A percentile compares a stretch with the other conserved stretches of the same genome.
Evolutionary conservation across 768 basidiomycete species (phyloP).

Genomic region (Nevesoporus exiguus): DNA sequence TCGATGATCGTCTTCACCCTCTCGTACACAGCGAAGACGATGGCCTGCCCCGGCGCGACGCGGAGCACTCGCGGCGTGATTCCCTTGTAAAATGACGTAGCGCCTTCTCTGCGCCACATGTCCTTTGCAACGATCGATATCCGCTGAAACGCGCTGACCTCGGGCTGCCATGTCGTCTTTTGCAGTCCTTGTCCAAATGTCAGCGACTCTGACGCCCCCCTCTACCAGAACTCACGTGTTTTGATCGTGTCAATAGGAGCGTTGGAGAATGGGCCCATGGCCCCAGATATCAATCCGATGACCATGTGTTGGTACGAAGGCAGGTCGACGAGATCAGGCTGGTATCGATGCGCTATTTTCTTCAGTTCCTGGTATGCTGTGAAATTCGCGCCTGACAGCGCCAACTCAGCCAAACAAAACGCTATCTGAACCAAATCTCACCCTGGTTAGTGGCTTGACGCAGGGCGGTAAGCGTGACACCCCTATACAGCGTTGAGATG

Average conservation of each 20-base stretch:
- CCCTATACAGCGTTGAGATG: slow-evolving; percentile 77
- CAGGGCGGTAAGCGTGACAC: slow-evolving; percentile 88
- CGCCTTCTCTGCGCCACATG: slow-evolving; percentile 92
- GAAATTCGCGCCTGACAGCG: slow-evolving; percentile 79
- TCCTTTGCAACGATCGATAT: slow-evolving; percentile 79
- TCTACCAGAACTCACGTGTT: slow-evolving; percentile 58
- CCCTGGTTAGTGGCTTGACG: slow-evolving; percentile 98
- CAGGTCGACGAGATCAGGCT: slow-evolving; percentile 75
- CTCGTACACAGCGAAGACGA: slow-evolving; percentile 98
- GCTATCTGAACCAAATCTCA: slow-evolving; percentile 22
- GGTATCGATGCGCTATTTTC: slow-evolving; percentile 68
- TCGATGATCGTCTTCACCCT: slow-evolving; percentile 76
- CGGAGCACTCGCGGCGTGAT: slow-evolving; percentile 95
- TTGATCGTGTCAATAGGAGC: slow-evolving; percentile 95
- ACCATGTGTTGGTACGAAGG: slow-evolving; percentile 96
- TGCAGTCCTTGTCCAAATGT: slow-evolving; percentile 60
- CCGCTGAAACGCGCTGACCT: slow-evolving; percentile 74
- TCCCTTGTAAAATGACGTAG: slow-evolving; percentile 93
- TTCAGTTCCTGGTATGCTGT: slow-evolving; percentile 98
- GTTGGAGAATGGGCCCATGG: slow-evolving; percentile 98
- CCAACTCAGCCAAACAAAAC: not conserved
- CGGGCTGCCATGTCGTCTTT: slow-evolving; percentile 70
- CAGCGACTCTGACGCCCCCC: not conserved
- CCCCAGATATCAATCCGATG: slow-evolving; percentile 93
- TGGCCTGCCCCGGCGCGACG: slow-evolving; percentile 95